Base-by-base conservation (phyloP, 2,329 filamentous ascomycete genomes). In the Ascosphaera pollenicola region DNA sequence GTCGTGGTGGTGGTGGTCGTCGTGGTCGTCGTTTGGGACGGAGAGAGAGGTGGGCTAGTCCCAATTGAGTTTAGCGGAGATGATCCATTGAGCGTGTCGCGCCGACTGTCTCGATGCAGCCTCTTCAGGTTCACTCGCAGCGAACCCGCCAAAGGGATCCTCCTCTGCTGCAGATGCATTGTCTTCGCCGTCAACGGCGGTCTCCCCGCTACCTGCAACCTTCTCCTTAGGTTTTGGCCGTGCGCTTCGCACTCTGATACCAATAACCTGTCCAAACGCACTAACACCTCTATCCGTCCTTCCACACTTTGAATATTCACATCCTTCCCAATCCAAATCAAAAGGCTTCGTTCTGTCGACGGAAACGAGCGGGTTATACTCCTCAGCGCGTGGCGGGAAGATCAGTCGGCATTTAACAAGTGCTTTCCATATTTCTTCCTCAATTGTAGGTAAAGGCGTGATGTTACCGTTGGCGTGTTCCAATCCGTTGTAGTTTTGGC, bases 251-350 rank as follows among this genome's bases (percentile, higher is more conserved):
- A 98, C 75, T 40, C 78, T 64, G 32, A 98, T 61, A 1, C 75
- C 79, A 51, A 98, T 74, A 41, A 98, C 89, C 62, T 98, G 89
- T 0, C 89, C 89, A 61, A 98, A 98, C 2, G 89, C 85, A 57
- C 84, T 94, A 28, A 98, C 89, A 10, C 89, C 89, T 40, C 75
- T 69, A 54, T 98, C 89, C 15, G 89, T 98, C 45, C 89, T 69
- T 2, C 89, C 89, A 52, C 87, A 94, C 57, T 98, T 98, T 28
- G 80, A 84, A 57, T 95, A 98, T 44, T 92, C 80, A 56, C 75
- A 85, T 6, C 76, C 75, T 26, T 80, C 73, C 69, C 83, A 93
- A 55, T 81, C 77, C 18, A 94, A 58, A 28, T 60, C 56, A 36
- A 56, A 55, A 17, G 56, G 54, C 34, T n/a, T n/a, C n/a, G n/a